Conservation (phyloP, 2,329 filamentous ascomycete species). For the Thelonectria discophora region DNA sequence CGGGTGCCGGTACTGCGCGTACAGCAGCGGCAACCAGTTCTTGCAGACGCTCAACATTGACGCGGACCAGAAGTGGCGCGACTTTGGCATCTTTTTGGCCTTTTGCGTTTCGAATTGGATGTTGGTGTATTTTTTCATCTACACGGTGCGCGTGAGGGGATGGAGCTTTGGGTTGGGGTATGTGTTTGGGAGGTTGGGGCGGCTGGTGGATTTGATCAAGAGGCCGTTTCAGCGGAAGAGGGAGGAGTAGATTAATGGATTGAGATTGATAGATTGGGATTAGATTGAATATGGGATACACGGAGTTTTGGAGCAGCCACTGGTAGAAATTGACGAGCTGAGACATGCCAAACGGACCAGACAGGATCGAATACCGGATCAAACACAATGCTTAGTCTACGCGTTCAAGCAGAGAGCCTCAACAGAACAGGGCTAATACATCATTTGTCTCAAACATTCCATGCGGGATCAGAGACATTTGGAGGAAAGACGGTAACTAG, state of each 20-base stretch:
- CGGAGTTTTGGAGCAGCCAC: background rate
- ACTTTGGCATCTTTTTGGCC: constrained; percentile 75
- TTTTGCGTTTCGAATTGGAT: constrained; percentile 77
- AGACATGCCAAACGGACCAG: too few species aligned
- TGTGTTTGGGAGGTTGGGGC: constrained; percentile 32
- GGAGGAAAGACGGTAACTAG: too few species aligned
- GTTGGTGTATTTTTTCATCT: constrained; percentile 80
- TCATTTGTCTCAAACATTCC: too few species aligned
- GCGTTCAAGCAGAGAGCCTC: too few species aligned
- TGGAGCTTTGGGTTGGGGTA: constrained; percentile 75
- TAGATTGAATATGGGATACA: background rate
- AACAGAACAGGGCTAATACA: too few species aligned
- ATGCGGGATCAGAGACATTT: too few species aligned
- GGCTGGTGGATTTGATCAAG: constrained; percentile 31
- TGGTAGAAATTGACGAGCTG: too few species aligned
- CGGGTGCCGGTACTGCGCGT: constrained; percentile 77
- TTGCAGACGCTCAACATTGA: constrained; percentile 63
- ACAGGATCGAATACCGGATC: too few species aligned
- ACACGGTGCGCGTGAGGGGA: constrained; percentile 73
- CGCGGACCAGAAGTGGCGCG: constrained; percentile 69
- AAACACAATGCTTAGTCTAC: too few species aligned
- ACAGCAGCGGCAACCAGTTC: constrained; percentile 66
- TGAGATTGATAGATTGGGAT: too few species aligned
- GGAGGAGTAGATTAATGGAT: background rate
- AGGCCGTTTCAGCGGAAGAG: constrained; percentile 34